Evolutionary conservation across 2,329 filamentous ascomycete species (phyloP), one percentile per base, ranked within the genome.

Genomic region (Monosporascus cannonballus): DNA sequence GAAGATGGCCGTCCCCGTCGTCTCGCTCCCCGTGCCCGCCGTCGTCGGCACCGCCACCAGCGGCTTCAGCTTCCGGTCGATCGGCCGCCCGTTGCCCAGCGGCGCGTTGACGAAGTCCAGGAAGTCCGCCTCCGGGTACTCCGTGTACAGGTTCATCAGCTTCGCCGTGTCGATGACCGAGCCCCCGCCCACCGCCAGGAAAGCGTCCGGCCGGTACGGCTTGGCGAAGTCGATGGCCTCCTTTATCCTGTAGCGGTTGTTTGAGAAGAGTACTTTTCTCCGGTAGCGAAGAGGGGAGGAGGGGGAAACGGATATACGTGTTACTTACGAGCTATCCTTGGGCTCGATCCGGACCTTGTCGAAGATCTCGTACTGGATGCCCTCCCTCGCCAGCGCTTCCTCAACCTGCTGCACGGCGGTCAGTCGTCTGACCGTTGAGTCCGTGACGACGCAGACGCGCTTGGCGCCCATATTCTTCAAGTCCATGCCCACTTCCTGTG

Each of bases 81-180:
- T 87, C 0, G 90, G 89, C 24, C 82, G 73, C 4, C 94, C 94
- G 57, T 88, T 90, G 54, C 94, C 94, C 0, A 97, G 75, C 0
- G 94, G 94, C 0, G 93, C 93, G 66, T 97, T 97, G 70, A 99
- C 94, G 63, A 99, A 99, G 76, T 99, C 93, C 37, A 97, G 79
- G 67, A 99, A 96, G 62, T 94, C 89, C 36, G 93, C 93, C 7
- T 96, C 88, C 0, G 92, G 92, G 67, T 91, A 96, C 57, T 84
- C 86, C 1, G 86, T 89, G 73, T 97, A 97, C 0, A 99, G 80
- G 67, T 99, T 99, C 92, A 99, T 97, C 52, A 99, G 79, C 73
- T 99, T 99, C 51, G 94, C 93, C 1, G 94, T 99, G 72, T 99
- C 94, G 61, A 99, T 99, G 59, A 97, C 94, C 39, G 90, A 96